A percentile compares a stretch with the other conserved stretches of the same genome.
Evolutionary conservation across 306 rosid species (phyloP).

Genomic region (Delonix regia): DNA sequence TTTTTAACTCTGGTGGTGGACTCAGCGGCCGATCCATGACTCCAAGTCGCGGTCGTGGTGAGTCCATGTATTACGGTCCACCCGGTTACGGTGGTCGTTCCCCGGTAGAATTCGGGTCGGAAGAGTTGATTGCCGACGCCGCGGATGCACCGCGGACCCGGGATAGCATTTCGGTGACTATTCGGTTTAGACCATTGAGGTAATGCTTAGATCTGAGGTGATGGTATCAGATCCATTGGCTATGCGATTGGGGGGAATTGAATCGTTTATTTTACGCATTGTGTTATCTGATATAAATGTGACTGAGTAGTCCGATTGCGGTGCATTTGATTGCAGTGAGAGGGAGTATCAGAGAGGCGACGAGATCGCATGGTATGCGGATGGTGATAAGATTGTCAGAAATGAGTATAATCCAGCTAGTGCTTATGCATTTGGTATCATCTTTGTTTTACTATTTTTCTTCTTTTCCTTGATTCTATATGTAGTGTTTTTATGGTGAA

Average conservation of each 20-base stretch:
- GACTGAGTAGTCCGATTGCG: conserved; percentile 36
- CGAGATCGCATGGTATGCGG: conserved; percentile 93
- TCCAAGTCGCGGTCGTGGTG: conserved; percentile 60
- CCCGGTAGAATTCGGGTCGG: conserved; percentile 65
- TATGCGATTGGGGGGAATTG: conserved; percentile 29
- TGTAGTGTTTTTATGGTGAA: conserved; percentile 10
- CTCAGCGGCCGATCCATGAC: conserved; percentile 74
- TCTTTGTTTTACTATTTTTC: background rate
- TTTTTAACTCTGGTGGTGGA: conserved; percentile 65
- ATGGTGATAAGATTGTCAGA: conserved; percentile 90
- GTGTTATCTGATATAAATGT: conserved; percentile 42
- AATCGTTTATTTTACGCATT: conserved; percentile 25
- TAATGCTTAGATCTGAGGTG: conserved; percentile 68
- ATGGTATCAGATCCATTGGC: conserved; percentile 55
- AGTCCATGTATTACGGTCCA: conserved; percentile 50
- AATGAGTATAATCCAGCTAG: conserved; percentile 83
- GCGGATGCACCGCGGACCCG: conserved; percentile 56
- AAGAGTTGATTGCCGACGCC: conserved; percentile 69
- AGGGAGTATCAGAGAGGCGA: conserved; percentile 96
- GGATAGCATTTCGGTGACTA: conserved; percentile 94
- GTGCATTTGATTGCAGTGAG: conserved; percentile 65
- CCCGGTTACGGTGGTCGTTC: conserved; percentile 46
- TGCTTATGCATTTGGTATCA: conserved; percentile 91
- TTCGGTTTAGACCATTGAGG: conserved; percentile 98
- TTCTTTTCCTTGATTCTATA: background rate